Evolutionary conservation across 1,139 yeast genomes (phyloP).

Genomic region (Lodderomyces parapsilosis): DNA sequence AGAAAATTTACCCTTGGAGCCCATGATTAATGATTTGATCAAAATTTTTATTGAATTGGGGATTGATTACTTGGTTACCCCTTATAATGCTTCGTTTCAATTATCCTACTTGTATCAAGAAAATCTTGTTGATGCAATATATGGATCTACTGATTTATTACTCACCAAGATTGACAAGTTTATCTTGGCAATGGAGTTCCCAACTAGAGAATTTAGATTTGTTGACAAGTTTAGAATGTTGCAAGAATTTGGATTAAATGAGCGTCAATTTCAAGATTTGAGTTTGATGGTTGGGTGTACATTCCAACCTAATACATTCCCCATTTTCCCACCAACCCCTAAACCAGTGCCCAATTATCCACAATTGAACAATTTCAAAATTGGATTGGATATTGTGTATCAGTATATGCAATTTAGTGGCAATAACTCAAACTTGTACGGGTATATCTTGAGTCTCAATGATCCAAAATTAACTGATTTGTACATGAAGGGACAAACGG

Average conservation of each 20-base stretch:
- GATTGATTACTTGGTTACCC: conserved; percentile 74
- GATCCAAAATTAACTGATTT: conserved; percentile 39
- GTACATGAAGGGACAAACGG: conserved; percentile 41
- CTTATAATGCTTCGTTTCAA: conserved; percentile 82
- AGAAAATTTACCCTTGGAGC: conserved; percentile 47
- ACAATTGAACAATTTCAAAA: conserved; percentile 42
- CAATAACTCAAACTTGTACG: conserved; percentile 30
- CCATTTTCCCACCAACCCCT: conserved; percentile 53
- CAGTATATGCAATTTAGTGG: conserved; percentile 31
- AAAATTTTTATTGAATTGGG: conserved; percentile 54
- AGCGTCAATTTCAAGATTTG: conserved; percentile 71
- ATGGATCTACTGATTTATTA: conserved; percentile 80
- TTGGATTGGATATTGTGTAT: conserved; percentile 44
- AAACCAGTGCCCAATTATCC: conserved; percentile 45
- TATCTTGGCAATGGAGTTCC: conserved; percentile 70
- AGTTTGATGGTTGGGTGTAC: conserved; percentile 78
- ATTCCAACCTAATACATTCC: conserved; percentile 66
- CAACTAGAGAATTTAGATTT: conserved; percentile 61
- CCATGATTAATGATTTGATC: conserved; percentile 56
- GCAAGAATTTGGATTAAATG: conserved; percentile 56
- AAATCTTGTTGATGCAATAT: conserved; percentile 67
- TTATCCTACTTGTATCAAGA: conserved; percentile 64
- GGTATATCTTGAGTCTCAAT: conserved; percentile 36
- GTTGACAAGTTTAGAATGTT: conserved; percentile 61
- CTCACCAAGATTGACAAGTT: conserved; percentile 67